Evolutionary conservation across 768 basidiomycete genomes (phyloP).

Genomic region (Tricholoma bakamatsutake): DNA sequence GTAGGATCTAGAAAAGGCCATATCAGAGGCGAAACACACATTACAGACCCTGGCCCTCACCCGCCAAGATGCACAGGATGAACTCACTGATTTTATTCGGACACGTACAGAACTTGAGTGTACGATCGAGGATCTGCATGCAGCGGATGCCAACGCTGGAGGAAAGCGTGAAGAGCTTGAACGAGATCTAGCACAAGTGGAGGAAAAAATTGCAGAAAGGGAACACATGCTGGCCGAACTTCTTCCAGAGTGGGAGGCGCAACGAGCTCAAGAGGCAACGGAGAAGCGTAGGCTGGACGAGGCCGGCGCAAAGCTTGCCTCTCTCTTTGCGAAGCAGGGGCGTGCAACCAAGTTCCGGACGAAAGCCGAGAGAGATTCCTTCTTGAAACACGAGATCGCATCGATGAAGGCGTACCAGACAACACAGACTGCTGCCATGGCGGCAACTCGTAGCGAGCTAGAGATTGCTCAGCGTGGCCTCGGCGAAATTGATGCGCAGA

Average conservation of each 20-base stretch:
- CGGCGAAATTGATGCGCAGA: slow-evolving; percentile 52
- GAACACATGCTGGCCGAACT: slow-evolving; percentile 59
- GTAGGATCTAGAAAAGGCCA: slow-evolving; percentile 68
- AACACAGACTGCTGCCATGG: slow-evolving; percentile 51
- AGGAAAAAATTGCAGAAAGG: slow-evolving; percentile 55
- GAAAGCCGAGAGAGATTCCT: slow-evolving; percentile 78
- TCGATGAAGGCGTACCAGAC: slow-evolving; percentile 57
- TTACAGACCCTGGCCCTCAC: slow-evolving; percentile 66
- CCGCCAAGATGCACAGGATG: slow-evolving; percentile 71
- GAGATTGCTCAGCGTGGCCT: slow-evolving; percentile 41
- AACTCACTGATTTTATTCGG: slow-evolving; percentile 83
- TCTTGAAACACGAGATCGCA: slow-evolving; percentile 71
- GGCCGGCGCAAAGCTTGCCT: slow-evolving; percentile 60
- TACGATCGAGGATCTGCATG: slow-evolving; percentile 68
- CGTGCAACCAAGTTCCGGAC: slow-evolving; percentile 81
- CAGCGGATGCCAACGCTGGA: slow-evolving; percentile 57
- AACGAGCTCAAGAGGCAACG: slow-evolving; percentile 41
- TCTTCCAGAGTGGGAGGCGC: slow-evolving; percentile 64
- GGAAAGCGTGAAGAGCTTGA: slow-evolving; percentile 60
- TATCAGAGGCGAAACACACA: slow-evolving; percentile 63
- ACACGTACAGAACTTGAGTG: slow-evolving; percentile 85
- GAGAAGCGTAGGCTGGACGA: slow-evolving; percentile 71
- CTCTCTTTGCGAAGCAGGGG: slow-evolving; percentile 87
- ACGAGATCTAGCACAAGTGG: slow-evolving; percentile 55
- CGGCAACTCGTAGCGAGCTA: slow-evolving; percentile 46